Evolutionary conservation across 345 rosid species (phyloP).

Genomic region (Hibiscus syriacus): DNA sequence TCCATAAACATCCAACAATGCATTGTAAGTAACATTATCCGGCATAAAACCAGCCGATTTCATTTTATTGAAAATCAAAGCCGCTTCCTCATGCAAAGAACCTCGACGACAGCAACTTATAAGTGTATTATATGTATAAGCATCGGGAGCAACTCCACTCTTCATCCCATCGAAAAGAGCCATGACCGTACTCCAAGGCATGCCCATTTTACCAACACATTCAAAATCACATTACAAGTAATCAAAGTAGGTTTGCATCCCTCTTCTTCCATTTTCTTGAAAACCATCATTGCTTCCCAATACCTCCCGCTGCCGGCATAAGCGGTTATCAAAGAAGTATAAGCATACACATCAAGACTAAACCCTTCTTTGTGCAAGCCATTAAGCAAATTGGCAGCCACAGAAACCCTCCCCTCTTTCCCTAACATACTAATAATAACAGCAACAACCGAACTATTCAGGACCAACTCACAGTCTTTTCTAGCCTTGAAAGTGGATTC

Average conservation of each 20-base stretch:
- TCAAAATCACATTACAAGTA: slow-evolving; percentile 74
- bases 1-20: slow-evolving; percentile 79
- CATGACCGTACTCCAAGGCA: slow-evolving; percentile 78
- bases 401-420: slow-evolving; percentile 49
- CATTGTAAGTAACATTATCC: slow-evolving; percentile 79
- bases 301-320: slow-evolving; percentile 70
- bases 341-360: slow-evolving; percentile 62
- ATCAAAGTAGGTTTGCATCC: slow-evolving; percentile 74
- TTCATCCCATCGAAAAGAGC: slow-evolving; percentile 61
- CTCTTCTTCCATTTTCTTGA: slow-evolving; percentile 79
- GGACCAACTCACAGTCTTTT: slow-evolving; percentile 25
- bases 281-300: slow-evolving; percentile 66
- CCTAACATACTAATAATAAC: slow-evolving; percentile 59
- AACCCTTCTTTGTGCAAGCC: slow-evolving; percentile 51
- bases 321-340: slow-evolving; percentile 69
- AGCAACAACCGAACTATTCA: slow-evolving; percentile 59
- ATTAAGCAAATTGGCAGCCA: too few species aligned
- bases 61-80: slow-evolving; percentile 62
- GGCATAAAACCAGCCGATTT: slow-evolving; percentile 62
- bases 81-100: slow-evolving; percentile 75
- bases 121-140: slow-evolving; percentile 76
- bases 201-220: slow-evolving; percentile 94
- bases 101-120: slow-evolving; percentile 85
- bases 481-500: slow-evolving; percentile 8
- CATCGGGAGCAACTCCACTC: slow-evolving; percentile 53